Evolutionary conservation across 129 eudicot species (phyloP), one percentile per base, ranked within the genome.

Genomic region (Tanacetum coccineum): DNA sequence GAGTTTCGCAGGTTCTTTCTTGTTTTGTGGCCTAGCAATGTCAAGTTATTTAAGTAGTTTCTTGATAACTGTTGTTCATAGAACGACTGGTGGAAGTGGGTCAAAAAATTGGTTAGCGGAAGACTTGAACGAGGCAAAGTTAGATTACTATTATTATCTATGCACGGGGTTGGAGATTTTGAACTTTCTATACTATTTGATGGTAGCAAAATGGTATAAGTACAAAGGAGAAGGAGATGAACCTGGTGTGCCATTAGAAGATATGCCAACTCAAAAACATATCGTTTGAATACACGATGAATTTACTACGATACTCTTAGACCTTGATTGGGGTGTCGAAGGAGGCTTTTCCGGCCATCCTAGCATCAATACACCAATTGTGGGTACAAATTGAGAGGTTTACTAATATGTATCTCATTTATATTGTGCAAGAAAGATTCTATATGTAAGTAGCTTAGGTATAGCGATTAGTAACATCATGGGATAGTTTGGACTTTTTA

Each of bases 171-270:
- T 84, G 42, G 81, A 73, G 60, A 72, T 64, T 2, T 26, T 84
- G 14, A 87, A 87, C 68, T 50, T 81, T 46, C 39, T 61, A 2
- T 87, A 84, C 64, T 87, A 67, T 62, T 58, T 87, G 66, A 50
- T 81, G 26, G 81, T 83, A 48, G 79, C 90, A 9, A 84, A 79
- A 66, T 87, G 90, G 95, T 87, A 81, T 70, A 84, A 79, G 64
- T 87, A 87, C 64, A 87, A 87, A 78, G 84, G 78, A 36, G 84
- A 63, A 22, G 72, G 30, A 4, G 67, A 72, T 42, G 13, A 5
- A 8, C 26, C 13, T 46, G 75, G 67, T 50, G 69, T 76, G 61
- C 22, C 55, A 11, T 56, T 72, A 56, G 78, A 81, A 67, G 67
- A 76, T 17, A 59, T 76, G 40, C 30, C 70, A 65, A 18, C 68